Evolutionary conservation across 2,329 filamentous ascomycete genomes (phyloP).

Genomic region (Eutypa lata): DNA sequence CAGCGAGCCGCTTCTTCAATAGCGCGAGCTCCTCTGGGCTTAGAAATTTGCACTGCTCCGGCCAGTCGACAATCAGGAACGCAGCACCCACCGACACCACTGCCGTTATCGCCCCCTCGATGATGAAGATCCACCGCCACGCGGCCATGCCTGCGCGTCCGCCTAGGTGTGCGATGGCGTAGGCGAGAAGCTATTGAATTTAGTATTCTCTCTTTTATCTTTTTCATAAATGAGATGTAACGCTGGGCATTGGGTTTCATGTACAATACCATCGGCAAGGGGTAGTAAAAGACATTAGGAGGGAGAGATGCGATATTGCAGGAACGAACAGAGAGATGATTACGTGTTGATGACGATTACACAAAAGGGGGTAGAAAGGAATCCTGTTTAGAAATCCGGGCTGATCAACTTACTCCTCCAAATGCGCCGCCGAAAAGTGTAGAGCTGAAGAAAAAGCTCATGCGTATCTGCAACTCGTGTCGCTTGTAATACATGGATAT

Average conservation of each 20-base stretch:
- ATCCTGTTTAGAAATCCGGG: too few species aligned
- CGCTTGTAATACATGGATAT: slow-evolving; percentile 48
- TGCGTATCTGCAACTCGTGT: slow-evolving; percentile 45
- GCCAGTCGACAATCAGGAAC: slow-evolving; percentile 49
- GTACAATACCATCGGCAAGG: too few species aligned
- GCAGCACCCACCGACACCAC: slow-evolving; percentile 28
- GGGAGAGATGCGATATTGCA: too few species aligned
- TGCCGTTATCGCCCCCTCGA: slow-evolving; percentile 39
- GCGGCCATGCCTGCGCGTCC: slow-evolving; percentile 38
- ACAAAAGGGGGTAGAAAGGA: too few species aligned
- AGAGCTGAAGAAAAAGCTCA: slow-evolving; percentile 41
- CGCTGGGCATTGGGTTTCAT: too few species aligned
- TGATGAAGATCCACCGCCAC: slow-evolving; percentile 46
- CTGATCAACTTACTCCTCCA: slow-evolving; percentile 35
- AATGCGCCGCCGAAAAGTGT: slow-evolving; percentile 40
- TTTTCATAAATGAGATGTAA: too few species aligned
- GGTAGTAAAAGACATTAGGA: neutral
- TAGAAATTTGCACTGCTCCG: slow-evolving; percentile 45
- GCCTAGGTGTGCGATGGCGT: slow-evolving; percentile 42
- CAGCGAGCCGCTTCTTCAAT: slow-evolving; percentile 27
- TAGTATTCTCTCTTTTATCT: slow-evolving; percentile 1
- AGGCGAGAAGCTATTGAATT: slow-evolving; percentile 40
- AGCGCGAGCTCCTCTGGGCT: slow-evolving; percentile 36
- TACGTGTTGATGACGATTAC: too few species aligned
- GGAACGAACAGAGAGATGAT: too few species aligned